A percentile compares a stretch with the other conserved stretches of the same genome.
phyloP scores from a whole-genome alignment of 2,329 filamentous ascomycete genomes.

The Epichloe coenophiala region DNA sequence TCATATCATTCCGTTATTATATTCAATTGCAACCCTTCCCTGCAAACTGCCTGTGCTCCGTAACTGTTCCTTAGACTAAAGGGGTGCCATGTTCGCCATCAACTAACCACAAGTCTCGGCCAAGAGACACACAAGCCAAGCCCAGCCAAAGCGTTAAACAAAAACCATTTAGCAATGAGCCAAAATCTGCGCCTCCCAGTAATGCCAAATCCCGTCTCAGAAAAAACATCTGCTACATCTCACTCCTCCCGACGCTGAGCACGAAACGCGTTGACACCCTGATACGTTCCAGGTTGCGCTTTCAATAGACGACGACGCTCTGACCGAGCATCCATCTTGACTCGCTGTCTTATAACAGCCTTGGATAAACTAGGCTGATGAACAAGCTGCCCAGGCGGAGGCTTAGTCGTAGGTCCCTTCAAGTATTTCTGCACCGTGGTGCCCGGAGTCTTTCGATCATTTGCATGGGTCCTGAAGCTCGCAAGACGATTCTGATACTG shows the following conservation, averaged over 20 bases:
- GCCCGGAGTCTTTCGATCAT: neutral
- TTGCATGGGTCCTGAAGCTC: slow-evolving; percentile 8
- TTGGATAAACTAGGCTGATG: neutral
- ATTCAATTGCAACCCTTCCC: neutral
- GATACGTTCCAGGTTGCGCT: slow-evolving; percentile 8
- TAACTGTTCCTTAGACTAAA: neutral
- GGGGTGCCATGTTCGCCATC: neutral
- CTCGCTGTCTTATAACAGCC: neutral
- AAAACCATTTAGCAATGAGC: no score
- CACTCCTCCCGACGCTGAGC: slow-evolving; percentile 4
- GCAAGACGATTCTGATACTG: slow-evolving; percentile 8
- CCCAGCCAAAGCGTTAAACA: neutral
- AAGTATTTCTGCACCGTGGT: neutral
- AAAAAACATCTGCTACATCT: neutral
- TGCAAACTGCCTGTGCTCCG: neutral
- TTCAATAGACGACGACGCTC: slow-evolving; percentile 3
- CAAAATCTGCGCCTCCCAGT: neutral
- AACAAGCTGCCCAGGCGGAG: neutral
- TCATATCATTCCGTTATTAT: neutral
- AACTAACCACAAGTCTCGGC: neutral
- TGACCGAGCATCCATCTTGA: slow-evolving; percentile 2
- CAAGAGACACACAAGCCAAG: neutral
- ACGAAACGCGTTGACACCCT: slow-evolving; percentile 16
- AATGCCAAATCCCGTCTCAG: neutral
- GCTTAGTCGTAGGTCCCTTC: neutral